These are phyloP conservation scores for Omphalotus guepiniiformis DNA, from an alignment of 768 basidiomycete species.

Conservation along the genomic window DNA sequence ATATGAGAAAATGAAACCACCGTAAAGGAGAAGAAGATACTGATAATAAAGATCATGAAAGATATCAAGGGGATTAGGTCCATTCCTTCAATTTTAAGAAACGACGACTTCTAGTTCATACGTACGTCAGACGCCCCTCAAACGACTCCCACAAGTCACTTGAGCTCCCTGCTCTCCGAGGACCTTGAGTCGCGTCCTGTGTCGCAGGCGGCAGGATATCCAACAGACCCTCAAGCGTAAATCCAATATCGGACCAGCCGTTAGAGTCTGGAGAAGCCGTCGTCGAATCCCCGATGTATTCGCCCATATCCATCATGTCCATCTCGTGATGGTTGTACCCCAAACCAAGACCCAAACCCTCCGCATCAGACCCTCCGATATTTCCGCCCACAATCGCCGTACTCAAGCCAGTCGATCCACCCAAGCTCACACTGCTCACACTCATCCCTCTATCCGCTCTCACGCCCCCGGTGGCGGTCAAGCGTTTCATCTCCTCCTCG, in stretches of 20 bases:
- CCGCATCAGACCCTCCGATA: not conserved
- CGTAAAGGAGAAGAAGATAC: constrained; percentile 7
- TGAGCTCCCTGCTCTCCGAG: not conserved
- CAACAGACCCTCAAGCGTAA: constrained; percentile 5
- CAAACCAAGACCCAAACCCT: constrained; percentile 1
- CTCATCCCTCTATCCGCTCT: constrained; percentile 4
- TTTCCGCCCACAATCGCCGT: not conserved
- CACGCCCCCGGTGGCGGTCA: not conserved
- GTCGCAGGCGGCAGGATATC: constrained; percentile 6
- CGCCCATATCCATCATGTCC: constrained; percentile 2
- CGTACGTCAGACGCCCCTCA: constrained; percentile 1
- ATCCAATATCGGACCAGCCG: constrained; percentile 7
- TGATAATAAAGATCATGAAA: constrained; percentile 11
- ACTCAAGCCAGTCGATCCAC: constrained; percentile 5
- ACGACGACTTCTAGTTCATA: not conserved
- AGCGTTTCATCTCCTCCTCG: constrained; percentile 15
- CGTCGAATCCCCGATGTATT: constrained; percentile 5
- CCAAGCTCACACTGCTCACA: not conserved
- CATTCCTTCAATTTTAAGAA: constrained; percentile 1
- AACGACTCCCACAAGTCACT: constrained; percentile 4
- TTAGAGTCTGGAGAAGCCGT: not conserved
- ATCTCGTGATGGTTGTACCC: not conserved
- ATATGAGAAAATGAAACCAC: constrained; percentile 1
- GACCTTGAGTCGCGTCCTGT: constrained; percentile 1
- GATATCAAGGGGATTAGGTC: not conserved